A percentile compares a stretch with the other conserved stretches of the same genome.
Evolutionary conservation across 257 asterid species (phyloP).

Genomic region (Scutellaria barbata): DNA sequence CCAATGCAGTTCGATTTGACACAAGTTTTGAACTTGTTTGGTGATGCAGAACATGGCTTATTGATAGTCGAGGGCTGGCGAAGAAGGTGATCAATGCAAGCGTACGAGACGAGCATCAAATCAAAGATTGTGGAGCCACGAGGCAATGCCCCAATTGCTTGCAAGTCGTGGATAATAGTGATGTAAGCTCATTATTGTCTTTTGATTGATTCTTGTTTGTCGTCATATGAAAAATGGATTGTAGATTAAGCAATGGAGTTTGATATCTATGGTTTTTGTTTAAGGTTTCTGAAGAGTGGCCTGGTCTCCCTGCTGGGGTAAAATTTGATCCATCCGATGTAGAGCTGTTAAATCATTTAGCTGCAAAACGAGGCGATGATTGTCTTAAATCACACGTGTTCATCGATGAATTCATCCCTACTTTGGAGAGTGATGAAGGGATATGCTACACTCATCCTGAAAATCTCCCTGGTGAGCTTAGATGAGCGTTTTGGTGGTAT

Average conservation of each 20-base stretch:
- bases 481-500: neutral
- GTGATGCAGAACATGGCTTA: slow-evolving; percentile 73
- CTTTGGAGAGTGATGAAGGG: slow-evolving; percentile 74
- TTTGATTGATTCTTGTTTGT: no score
- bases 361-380: slow-evolving; percentile 73
- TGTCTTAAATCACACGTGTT: slow-evolving; percentile 53
- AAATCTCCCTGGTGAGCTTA: slow-evolving; percentile 85
- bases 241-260: neutral
- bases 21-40: neutral
- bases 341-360: slow-evolving; percentile 79
- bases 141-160: slow-evolving; percentile 74
- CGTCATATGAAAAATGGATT: no score
- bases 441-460: slow-evolving; percentile 94
- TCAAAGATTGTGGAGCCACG: slow-evolving; percentile 73
- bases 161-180: slow-evolving; percentile 56
- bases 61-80: slow-evolving; percentile 72
- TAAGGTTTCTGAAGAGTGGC: slow-evolving; percentile 73
- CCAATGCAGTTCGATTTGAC: slow-evolving; percentile 15
- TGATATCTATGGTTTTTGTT: slow-evolving; percentile 20
- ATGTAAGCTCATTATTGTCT: slow-evolving; percentile 56
- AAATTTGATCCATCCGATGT: slow-evolving; percentile 90
- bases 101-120: slow-evolving; percentile 50
- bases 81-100: slow-evolving; percentile 75
- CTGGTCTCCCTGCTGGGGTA: slow-evolving; percentile 85
- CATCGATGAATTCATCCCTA: slow-evolving; percentile 84